Evolutionary conservation across 208 protist genomes (phyloP).

Genomic region (Acanthamoeba sp.): DNA sequence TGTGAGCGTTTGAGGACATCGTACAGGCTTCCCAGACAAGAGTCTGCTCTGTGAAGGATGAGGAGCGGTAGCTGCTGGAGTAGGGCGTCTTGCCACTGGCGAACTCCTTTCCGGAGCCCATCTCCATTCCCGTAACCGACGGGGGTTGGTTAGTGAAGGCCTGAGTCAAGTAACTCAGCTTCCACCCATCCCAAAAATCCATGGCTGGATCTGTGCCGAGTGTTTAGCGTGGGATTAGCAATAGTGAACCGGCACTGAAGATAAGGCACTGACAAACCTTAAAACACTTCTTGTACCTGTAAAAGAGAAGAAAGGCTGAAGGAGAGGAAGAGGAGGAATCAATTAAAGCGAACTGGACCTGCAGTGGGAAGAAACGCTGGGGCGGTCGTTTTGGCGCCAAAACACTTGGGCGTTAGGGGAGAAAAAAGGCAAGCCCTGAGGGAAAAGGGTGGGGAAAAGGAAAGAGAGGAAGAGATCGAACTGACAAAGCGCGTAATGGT

Average conservation of each 20-base stretch:
- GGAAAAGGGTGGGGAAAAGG: background rate
- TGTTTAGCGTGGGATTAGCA: too few species aligned
- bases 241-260: too few species aligned
- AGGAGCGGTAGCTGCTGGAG: background rate
- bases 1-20: background rate
- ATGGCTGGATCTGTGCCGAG: too few species aligned
- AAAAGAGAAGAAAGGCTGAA: background rate
- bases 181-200: slow-evolving; percentile 26
- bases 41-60: slow-evolving; percentile 1
- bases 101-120: background rate
- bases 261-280: too few species aligned
- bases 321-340: background rate
- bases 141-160: background rate
- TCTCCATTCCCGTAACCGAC: background rate
- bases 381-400: background rate
- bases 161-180: slow-evolving; percentile 9
- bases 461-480: background rate
- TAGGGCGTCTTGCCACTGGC: background rate
- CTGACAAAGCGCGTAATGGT: background rate
- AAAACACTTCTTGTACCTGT: too few species aligned
- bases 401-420: background rate
- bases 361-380: background rate
- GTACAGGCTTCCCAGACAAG: slow-evolving; percentile 22
- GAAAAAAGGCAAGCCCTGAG: background rate
- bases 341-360: background rate